Percentiles rank a stretch among this genome's conserved stretches.
Evolutionary conservation across 805 yeast genomes (phyloP).

Genomic region (Pachysolen tannophilus): DNA sequence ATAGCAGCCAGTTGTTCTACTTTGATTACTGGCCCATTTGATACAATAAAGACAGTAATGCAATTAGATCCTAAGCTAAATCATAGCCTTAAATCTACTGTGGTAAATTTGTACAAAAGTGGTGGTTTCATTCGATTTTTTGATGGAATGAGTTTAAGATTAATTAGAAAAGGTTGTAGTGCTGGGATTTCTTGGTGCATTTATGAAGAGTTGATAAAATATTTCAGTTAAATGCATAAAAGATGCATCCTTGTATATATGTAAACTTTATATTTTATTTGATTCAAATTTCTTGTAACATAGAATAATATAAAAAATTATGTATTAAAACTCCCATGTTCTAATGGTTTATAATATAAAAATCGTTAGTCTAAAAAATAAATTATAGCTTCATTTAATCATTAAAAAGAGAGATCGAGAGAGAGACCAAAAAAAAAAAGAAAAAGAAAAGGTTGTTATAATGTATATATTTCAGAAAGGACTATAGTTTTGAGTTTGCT

Average conservation of each 20-base stretch:
- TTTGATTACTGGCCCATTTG: constrained; percentile 88
- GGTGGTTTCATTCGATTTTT: constrained; percentile 55
- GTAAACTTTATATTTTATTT: constrained; percentile 2
- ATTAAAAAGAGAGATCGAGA: too few relatives aligned
- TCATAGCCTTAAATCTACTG: constrained; percentile 32
- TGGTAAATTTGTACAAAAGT: constrained; percentile 26
- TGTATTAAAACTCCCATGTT: too few relatives aligned
- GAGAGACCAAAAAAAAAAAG: too few relatives aligned
- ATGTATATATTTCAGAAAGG: too few relatives aligned
- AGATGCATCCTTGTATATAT: constrained; percentile 8
- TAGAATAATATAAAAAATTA: constrained; percentile 10
- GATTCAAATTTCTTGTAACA: too few relatives aligned
- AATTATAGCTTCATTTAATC: too few relatives aligned
- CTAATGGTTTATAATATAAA: too few relatives aligned
- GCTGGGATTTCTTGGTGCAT: constrained; percentile 98
- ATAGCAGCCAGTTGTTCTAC: constrained; percentile 76
- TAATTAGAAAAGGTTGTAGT: constrained; percentile 79
- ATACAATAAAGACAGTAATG: constrained; percentile 85
- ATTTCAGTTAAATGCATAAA: constrained; percentile 1
- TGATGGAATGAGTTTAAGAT: constrained; percentile 75
- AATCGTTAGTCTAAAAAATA: too few relatives aligned
- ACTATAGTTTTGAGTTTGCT: too few relatives aligned
- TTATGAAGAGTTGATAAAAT: constrained; percentile 76
- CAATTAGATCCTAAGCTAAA: constrained; percentile 56
- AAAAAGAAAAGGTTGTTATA: too few relatives aligned